These are phyloP conservation scores for Seminavis robusta DNA, from an alignment of 108 stramenopile genomes.

Conservation along the genomic window DNA sequence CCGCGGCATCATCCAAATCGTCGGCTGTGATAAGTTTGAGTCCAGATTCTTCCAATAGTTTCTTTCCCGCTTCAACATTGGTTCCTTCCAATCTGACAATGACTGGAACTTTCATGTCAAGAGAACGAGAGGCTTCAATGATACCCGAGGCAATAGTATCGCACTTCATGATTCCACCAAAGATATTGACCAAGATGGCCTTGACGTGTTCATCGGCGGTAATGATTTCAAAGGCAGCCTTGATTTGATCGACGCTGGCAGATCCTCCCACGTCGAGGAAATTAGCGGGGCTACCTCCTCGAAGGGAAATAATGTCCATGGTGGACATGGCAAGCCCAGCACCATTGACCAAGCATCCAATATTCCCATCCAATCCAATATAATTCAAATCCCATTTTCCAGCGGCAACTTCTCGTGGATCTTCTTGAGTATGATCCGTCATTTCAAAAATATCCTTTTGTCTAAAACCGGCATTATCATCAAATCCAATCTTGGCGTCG, in stretches of 20 bases:
- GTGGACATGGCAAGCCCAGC: conserved; percentile 89
- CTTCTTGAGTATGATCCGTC: conserved; percentile 79
- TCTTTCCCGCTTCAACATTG: conserved; percentile 65
- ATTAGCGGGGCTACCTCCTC: conserved; percentile 80
- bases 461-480: conserved; percentile 87
- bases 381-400: conserved; percentile 75
- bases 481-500: conserved; percentile 90
- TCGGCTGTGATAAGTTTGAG: conserved; percentile 70
- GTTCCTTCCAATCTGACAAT: conserved; percentile 81
- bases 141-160: conserved; percentile 82
- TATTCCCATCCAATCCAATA: conserved; percentile 79
- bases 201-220: conserved; percentile 55
- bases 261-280: conserved; percentile 80
- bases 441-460: conserved; percentile 60
- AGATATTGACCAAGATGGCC: conserved; percentile 82
- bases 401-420: conserved; percentile 79
- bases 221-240: conserved; percentile 54
- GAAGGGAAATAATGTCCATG: conserved; percentile 84
- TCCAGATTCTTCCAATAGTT: conserved; percentile 61
- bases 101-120: conserved; percentile 74
- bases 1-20: conserved; percentile 87
- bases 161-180: conserved; percentile 86
- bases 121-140: conserved; percentile 62
- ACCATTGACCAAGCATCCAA: conserved; percentile 91
- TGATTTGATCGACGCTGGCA: conserved; percentile 42